These are phyloP conservation scores for Musa itinerans DNA, from an alignment of 176 grass and related monocot genomes.

Conservation along the genomic window DNA sequence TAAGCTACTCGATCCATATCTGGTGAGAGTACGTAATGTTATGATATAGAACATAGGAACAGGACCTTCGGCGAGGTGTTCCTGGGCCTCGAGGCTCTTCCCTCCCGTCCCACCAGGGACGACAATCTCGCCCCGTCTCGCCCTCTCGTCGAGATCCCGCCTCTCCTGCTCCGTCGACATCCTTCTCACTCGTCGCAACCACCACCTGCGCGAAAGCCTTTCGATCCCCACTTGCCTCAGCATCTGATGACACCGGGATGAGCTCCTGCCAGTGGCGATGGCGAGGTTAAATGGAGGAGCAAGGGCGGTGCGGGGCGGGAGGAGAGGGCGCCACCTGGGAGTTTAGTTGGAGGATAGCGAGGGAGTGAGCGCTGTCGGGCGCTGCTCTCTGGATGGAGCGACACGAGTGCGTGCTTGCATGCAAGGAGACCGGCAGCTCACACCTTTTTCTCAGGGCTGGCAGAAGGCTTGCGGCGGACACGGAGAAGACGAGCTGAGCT, in stretches of 20 bases:
- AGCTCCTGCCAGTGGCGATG: rapidly evolving
- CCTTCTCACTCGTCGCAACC: not conserved
- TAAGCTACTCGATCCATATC: not conserved
- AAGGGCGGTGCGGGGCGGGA: not conserved
- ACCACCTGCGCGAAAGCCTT: not conserved
- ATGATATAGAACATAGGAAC: not conserved
- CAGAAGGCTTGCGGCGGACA: no score
- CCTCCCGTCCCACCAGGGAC: constrained; percentile 27
- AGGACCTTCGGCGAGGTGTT: constrained; percentile 32
- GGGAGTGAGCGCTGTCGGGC: not conserved
- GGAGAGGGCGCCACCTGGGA: not conserved
- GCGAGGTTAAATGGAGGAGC: not conserved
- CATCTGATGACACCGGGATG: not conserved
- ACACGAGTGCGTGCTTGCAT: not conserved
- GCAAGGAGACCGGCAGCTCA: not conserved
- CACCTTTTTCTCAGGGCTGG: no score
- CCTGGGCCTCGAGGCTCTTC: constrained; percentile 36
- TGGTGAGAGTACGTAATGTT: no score
- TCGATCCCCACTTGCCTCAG: not conserved
- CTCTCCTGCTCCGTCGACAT: constrained; percentile 24
- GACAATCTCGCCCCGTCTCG: constrained; percentile 28
- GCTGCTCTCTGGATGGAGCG: not conserved
- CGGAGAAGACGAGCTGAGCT: no score
- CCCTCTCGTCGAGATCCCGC: constrained; percentile 25
- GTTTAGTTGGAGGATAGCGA: not conserved